Conservation (phyloP, 2,329 filamentous ascomycete genomes). For the Drechslerella stenobrocha region DNA sequence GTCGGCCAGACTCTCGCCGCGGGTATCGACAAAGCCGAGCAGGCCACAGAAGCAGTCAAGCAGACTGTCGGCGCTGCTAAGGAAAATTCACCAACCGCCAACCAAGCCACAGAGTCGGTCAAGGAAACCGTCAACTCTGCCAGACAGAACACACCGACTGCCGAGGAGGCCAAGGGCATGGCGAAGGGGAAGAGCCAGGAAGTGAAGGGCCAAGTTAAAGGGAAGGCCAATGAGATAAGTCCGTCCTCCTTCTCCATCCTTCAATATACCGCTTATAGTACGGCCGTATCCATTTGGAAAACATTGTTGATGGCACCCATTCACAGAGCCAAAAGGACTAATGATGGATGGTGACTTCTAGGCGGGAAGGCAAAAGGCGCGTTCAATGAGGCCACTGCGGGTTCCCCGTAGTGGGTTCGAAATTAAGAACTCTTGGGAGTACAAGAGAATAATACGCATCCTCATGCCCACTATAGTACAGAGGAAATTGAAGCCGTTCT, state of each 20-base stretch:
- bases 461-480: no score
- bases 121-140: constrained; percentile 24
- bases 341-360: constrained; percentile 26
- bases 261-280: background rate
- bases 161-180: constrained; percentile 32
- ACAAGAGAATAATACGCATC: no score
- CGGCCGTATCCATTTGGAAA: constrained; percentile 3
- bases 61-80: constrained; percentile 15
- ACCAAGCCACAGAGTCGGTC: constrained; percentile 25
- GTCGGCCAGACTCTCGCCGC: constrained; percentile 33
- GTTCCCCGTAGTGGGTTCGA: background rate
- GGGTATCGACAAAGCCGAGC: constrained; percentile 28
- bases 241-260: background rate
- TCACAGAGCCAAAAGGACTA: constrained; percentile 12
- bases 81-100: constrained; percentile 17
- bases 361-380: constrained; percentile 40
- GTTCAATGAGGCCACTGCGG: constrained; percentile 32
- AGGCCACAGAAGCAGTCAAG: constrained; percentile 29
- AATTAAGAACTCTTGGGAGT: no score
- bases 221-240: constrained; percentile 35
- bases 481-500: no score
- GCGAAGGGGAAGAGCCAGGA: constrained; percentile 30
- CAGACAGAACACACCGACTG: constrained; percentile 15
- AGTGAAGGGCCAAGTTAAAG: constrained; percentile 19
- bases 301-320: constrained; percentile 6